Conservation (phyloP, 176 grass and related monocot genomes). For the Urochloa ruziziensis region DNA sequence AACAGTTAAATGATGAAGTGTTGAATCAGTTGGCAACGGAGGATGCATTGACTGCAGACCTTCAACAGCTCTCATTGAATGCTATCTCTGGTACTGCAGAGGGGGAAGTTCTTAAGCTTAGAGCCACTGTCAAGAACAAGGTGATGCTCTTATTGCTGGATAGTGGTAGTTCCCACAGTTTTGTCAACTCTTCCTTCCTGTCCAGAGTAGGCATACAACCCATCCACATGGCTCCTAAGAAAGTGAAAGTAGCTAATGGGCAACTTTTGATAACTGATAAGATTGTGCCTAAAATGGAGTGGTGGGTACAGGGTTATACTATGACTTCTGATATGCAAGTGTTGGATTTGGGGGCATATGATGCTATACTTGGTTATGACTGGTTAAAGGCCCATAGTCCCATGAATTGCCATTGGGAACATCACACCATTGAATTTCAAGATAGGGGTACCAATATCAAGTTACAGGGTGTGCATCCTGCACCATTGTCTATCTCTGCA, state of each 20-base stretch:
- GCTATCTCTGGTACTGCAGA: background rate
- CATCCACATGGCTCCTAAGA: accelerated
- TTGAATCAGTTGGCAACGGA: accelerated
- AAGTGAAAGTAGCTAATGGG: background rate
- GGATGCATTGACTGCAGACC: accelerated
- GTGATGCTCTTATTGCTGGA: background rate
- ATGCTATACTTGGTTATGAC: background rate
- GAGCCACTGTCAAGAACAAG: accelerated
- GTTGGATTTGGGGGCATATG: background rate
- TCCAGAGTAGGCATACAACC: too few relatives aligned
- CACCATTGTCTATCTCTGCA: too few relatives aligned
- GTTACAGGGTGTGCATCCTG: too few relatives aligned
- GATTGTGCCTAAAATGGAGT: accelerated
- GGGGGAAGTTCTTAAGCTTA: accelerated
- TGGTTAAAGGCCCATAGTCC: background rate
- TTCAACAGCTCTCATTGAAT: background rate
- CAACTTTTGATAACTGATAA: accelerated
- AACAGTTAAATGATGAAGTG: accelerated
- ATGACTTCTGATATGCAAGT: background rate
- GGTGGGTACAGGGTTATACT: background rate
- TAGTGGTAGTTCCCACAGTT: background rate
- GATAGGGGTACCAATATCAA: too few relatives aligned
- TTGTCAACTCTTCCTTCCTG: background rate
- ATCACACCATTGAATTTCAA: background rate
- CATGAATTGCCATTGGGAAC: background rate